Evolutionary conservation across 1,139 yeast species (phyloP).

Genomic region (Insectozyma bohioensis): DNA sequence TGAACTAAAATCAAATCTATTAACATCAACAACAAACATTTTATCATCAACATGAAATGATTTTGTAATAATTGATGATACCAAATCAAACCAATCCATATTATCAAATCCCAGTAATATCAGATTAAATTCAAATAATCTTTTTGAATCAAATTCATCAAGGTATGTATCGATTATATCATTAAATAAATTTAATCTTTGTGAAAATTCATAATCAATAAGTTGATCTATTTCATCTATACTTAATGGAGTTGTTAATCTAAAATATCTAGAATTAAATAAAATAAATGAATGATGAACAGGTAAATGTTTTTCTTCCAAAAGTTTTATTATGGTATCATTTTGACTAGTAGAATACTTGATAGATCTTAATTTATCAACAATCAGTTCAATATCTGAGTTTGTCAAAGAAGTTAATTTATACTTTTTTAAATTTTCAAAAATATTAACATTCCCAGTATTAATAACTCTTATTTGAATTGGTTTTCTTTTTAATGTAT

Average conservation of each 20-base stretch:
- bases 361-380: slow-evolving; percentile 9
- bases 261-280: slow-evolving; percentile 44
- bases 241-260: slow-evolving; percentile 24
- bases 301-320: slow-evolving; percentile 30
- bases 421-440: slow-evolving; percentile 8
- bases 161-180: slow-evolving; percentile 34
- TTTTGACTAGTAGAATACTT: slow-evolving; percentile 2
- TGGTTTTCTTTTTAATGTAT: slow-evolving; percentile 26
- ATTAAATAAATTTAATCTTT: slow-evolving; percentile 30
- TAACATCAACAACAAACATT: slow-evolving; percentile 35
- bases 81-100: slow-evolving; percentile 50
- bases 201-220: slow-evolving; percentile 35
- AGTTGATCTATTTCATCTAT: slow-evolving; percentile 27
- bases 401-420: slow-evolving; percentile 15
- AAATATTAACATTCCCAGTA: slow-evolving; percentile 19
- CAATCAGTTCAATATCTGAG: slow-evolving; percentile 18
- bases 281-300: slow-evolving; percentile 35
- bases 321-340: slow-evolving; percentile 4
- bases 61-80: slow-evolving; percentile 42
- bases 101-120: slow-evolving; percentile 8
- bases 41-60: slow-evolving; percentile 45
- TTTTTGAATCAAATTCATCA: slow-evolving; percentile 22
- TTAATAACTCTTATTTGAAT: slow-evolving; percentile 39
- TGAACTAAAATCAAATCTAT: slow-evolving; percentile 44
- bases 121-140: slow-evolving; percentile 22